Evolutionary conservation across 768 basidiomycete species (phyloP).

Genomic region (Grammothele lineata): DNA sequence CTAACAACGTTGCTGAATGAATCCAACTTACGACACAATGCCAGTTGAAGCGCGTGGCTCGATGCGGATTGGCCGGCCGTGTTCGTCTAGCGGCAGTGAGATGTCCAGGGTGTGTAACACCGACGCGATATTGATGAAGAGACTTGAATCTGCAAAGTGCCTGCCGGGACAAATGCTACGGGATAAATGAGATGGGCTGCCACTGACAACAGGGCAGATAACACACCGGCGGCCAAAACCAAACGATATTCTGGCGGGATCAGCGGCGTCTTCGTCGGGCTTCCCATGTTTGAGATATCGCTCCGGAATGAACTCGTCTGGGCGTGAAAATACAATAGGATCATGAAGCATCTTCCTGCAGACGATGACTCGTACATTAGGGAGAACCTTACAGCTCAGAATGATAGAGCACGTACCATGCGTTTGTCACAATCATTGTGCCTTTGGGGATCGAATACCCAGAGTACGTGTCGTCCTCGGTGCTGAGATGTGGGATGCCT

Average conservation of each 20-base stretch:
- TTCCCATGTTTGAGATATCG: neutral
- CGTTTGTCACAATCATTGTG: constrained; percentile 4
- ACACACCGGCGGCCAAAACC: constrained; percentile 20
- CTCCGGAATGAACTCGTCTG: constrained; percentile 7
- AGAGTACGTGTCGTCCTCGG: neutral
- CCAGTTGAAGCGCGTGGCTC: neutral
- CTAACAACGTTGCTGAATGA: neutral
- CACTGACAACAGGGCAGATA: neutral
- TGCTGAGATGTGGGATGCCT: neutral
- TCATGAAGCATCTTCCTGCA: constrained; percentile 8
- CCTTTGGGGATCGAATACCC: constrained; percentile 5
- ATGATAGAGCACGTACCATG: constrained; percentile 10
- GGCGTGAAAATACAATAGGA: neutral
- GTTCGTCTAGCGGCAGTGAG: constrained; percentile 1
- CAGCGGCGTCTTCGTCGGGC: neutral
- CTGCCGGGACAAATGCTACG: constrained; percentile 5
- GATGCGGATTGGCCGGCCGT: constrained; percentile 2
- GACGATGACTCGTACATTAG: neutral
- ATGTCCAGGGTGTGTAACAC: constrained; percentile 13
- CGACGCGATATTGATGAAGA: constrained; percentile 12
- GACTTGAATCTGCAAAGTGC: neutral
- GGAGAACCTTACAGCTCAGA: neutral
- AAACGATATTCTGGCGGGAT: constrained; percentile 8
- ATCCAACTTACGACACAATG: neutral
- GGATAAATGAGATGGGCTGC: neutral